A percentile compares a stretch with the other conserved stretches of the same genome.
phyloP scores from a whole-genome alignment of 352 stramenopile genomes.

The Pythium catenulatum region DNA sequence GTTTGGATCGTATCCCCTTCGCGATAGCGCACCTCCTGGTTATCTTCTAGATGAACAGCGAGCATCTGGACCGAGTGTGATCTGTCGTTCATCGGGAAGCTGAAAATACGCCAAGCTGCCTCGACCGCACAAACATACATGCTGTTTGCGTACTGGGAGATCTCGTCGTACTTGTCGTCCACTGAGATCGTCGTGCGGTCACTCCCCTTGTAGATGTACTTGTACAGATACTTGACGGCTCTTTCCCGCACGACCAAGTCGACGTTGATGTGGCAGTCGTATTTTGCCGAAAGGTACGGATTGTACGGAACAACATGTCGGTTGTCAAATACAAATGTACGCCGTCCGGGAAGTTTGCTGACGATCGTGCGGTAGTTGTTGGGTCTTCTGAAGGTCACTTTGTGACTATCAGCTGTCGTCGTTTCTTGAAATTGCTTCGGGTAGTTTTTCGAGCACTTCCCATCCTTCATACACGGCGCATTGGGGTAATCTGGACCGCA shows the following conservation, averaged over 20 bases:
- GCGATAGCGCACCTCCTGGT: neutral
- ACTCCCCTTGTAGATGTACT: constrained; percentile 69
- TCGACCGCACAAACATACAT: constrained; percentile 6
- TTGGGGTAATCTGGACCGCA: neutral
- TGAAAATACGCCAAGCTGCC: constrained; percentile 10
- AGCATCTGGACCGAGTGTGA: constrained; percentile 2
- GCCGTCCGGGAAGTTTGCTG: too few species aligned
- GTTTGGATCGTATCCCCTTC: constrained; percentile 49
- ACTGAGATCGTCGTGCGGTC: neutral
- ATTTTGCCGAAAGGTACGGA: constrained; percentile 72
- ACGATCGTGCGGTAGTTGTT: neutral
- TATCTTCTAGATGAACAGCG: neutral
- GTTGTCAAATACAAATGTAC: too few species aligned
- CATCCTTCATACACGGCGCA: constrained; percentile 37
- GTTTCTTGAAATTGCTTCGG: neutral
- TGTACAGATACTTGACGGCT: constrained; percentile 76
- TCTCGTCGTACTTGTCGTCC: constrained; percentile 13
- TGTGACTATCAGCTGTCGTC: neutral
- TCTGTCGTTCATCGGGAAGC: constrained; percentile 1
- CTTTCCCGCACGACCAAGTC: constrained; percentile 63
- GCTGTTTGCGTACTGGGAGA: constrained; percentile 2
- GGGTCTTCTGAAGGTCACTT: neutral
- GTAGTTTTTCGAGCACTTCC: constrained; percentile 10
- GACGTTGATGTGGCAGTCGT: constrained; percentile 77
- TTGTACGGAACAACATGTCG: constrained; percentile 79